Conservation (phyloP, 2,329 filamentous ascomycete genomes). For the Ophiostoma sp. region DNA sequence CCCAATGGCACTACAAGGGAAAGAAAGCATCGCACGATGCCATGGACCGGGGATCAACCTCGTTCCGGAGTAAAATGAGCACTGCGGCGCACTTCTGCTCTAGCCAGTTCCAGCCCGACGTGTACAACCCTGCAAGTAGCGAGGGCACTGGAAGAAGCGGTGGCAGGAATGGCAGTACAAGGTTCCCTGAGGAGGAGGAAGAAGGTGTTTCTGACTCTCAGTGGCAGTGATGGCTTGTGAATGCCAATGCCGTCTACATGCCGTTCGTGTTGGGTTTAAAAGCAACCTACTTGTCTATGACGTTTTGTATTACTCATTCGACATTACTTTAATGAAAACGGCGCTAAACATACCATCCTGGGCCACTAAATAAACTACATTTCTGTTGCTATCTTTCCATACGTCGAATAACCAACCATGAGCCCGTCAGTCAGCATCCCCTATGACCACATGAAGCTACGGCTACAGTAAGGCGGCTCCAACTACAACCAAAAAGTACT, state of each 20-base stretch:
- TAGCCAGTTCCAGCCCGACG: constrained; percentile 54
- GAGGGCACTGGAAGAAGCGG: background rate
- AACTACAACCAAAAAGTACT: too few species aligned
- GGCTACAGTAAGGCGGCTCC: too few species aligned
- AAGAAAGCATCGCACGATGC: constrained; percentile 14
- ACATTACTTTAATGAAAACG: too few species aligned
- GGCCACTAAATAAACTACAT: too few species aligned
- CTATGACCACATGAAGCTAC: too few species aligned
- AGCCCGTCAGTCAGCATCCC: too few species aligned
- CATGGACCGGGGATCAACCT: constrained; percentile 33
- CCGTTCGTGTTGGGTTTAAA: background rate
- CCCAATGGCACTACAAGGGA: constrained; percentile 48
- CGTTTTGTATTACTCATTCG: too few species aligned
- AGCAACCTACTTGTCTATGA: too few species aligned
- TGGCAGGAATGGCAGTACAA: background rate
- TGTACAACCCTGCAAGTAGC: constrained; percentile 39
- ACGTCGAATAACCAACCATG: too few species aligned
- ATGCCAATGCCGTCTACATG: background rate
- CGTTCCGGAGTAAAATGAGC: constrained; percentile 62
- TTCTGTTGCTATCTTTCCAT: too few species aligned
- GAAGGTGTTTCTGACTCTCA: background rate
- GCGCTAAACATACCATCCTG: too few species aligned
- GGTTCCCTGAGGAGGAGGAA: background rate
- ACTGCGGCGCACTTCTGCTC: constrained; percentile 64
- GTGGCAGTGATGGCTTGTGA: background rate